Percentiles rank a stretch among this genome's conserved stretches.
Conservation (phyloP, 2,329 filamentous ascomycete species). For the Hypocrella siamensis region DNA sequence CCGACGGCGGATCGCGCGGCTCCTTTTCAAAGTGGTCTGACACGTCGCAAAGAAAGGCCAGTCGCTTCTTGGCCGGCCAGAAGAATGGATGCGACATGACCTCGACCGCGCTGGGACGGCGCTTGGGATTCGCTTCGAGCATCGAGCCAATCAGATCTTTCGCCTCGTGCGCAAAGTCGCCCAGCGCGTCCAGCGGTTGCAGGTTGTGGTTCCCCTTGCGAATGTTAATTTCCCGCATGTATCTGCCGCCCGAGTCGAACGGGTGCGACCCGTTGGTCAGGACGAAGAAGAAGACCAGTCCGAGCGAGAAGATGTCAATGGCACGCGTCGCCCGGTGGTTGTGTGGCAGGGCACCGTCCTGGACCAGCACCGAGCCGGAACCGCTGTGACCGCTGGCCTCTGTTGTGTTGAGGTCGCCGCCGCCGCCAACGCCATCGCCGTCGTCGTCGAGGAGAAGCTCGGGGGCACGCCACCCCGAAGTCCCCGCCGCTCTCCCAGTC, state of each 20-base stretch:
- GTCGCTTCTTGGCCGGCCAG: constrained; percentile 77
- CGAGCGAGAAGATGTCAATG: constrained; percentile 94
- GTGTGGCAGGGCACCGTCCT: constrained; percentile 41
- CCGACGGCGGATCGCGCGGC: constrained; percentile 64
- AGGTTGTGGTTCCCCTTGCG: constrained; percentile 74
- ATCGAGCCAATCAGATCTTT: constrained; percentile 76
- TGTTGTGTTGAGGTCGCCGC: constrained; percentile 29
- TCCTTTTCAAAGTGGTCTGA: constrained; percentile 96
- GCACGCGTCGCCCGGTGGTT: constrained; percentile 74
- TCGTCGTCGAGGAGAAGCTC: constrained; percentile 79
- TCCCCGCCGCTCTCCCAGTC: constrained; percentile 83
- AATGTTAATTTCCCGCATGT: constrained; percentile 95
- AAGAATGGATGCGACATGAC: constrained; percentile 94
- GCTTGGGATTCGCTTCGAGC: constrained; percentile 40
- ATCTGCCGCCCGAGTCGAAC: constrained; percentile 85
- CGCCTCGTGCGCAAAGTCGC: constrained; percentile 74
- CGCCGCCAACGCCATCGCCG: constrained; percentile 57
- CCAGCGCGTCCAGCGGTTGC: constrained; percentile 54
- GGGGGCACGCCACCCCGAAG: constrained; percentile 89
- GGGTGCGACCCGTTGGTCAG: constrained; percentile 83
- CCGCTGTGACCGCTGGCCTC: constrained; percentile 44
- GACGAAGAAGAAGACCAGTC: constrained; percentile 98
- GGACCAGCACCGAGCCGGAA: constrained; percentile 40
- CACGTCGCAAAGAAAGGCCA: constrained; percentile 88
- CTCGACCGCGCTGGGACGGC: constrained; percentile 55